Conservation (phyloP, 1,284 basidiomycete genomes). For the Coriolopsis trogii region DNA sequence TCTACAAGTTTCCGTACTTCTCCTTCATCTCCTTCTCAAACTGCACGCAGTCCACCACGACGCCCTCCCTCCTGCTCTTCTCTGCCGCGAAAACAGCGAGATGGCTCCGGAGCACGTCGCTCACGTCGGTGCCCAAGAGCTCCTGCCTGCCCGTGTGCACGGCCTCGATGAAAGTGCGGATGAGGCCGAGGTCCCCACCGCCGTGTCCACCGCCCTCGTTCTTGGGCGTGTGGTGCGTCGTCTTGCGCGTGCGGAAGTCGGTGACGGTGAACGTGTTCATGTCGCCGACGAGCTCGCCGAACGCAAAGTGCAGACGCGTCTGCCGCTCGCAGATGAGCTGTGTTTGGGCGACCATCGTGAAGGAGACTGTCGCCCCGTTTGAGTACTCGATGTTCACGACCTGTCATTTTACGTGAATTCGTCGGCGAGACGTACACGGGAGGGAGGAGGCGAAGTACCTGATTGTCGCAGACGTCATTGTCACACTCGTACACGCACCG, state of each 20-base stretch:
- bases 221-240: slow-evolving; percentile 51
- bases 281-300: slow-evolving; percentile 75
- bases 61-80: slow-evolving; percentile 66
- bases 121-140: slow-evolving; percentile 64
- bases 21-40: slow-evolving; percentile 58
- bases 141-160: slow-evolving; percentile 65
- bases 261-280: slow-evolving; percentile 78
- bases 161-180: slow-evolving; percentile 72
- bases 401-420: too few relatives aligned
- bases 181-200: slow-evolving; percentile 79
- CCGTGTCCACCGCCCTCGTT: slow-evolving; percentile 74
- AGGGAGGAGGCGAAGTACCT: slow-evolving; percentile 20
- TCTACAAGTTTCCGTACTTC: slow-evolving; percentile 18
- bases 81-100: slow-evolving; percentile 86
- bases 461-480: slow-evolving; percentile 54
- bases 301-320: slow-evolving; percentile 71
- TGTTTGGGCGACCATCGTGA: slow-evolving; percentile 84
- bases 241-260: slow-evolving; percentile 67
- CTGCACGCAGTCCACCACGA: slow-evolving; percentile 64
- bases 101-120: slow-evolving; percentile 76
- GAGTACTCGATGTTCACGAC: slow-evolving; percentile 85
- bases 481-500: slow-evolving; percentile 80
- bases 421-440: too few relatives aligned
- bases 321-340: slow-evolving; percentile 73
- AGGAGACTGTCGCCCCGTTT: slow-evolving; percentile 73